Percentiles rank a stretch among this genome's conserved stretches.
Conservation (phyloP, 495 filamentous ascomycete genomes). For the Hypoxylon crocopeplum region DNA sequence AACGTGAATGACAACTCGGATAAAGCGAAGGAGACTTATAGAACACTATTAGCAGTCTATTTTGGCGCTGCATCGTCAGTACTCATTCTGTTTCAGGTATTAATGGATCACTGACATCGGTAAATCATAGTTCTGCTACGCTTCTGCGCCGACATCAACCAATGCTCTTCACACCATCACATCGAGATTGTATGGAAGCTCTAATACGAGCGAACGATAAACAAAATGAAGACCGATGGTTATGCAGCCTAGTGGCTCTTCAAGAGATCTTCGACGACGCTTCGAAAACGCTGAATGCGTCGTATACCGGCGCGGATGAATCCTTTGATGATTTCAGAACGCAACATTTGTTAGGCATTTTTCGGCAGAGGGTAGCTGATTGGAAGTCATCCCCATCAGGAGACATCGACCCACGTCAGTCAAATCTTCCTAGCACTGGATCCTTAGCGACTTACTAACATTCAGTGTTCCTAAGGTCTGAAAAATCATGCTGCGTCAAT, state of each 20-base stretch:
- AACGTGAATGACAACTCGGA: neutral
- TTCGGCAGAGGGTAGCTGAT: slow-evolving; percentile 21
- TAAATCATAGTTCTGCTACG: slow-evolving; percentile 14
- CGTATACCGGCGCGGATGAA: slow-evolving; percentile 4
- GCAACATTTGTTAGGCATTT: slow-evolving; percentile 24
- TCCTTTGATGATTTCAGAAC: slow-evolving; percentile 28
- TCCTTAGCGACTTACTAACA: neutral
- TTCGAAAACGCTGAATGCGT: slow-evolving; percentile 23
- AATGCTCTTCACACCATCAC: slow-evolving; percentile 12
- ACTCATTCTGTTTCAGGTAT: neutral
- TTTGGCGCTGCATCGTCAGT: slow-evolving; percentile 31
- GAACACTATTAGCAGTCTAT: slow-evolving; percentile 30
- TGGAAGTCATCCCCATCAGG: slow-evolving; percentile 20
- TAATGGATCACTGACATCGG: neutral
- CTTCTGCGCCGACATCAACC: slow-evolving; percentile 30
- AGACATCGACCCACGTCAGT: slow-evolving; percentile 20
- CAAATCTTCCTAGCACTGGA: neutral
- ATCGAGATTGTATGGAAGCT: slow-evolving; percentile 9
- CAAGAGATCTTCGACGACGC: slow-evolving; percentile 30
- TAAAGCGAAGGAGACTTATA: slow-evolving; percentile 1
- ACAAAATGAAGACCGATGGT: slow-evolving; percentile 15
- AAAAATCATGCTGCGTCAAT: slow-evolving; percentile 9
- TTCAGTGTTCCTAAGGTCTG: slow-evolving; percentile 1
- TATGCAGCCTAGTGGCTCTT: slow-evolving; percentile 26
- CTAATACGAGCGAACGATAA: slow-evolving; percentile 1